These are phyloP conservation scores for Candida manassasensis DNA, from an alignment of 805 yeast genomes.

Conservation along the genomic window DNA sequence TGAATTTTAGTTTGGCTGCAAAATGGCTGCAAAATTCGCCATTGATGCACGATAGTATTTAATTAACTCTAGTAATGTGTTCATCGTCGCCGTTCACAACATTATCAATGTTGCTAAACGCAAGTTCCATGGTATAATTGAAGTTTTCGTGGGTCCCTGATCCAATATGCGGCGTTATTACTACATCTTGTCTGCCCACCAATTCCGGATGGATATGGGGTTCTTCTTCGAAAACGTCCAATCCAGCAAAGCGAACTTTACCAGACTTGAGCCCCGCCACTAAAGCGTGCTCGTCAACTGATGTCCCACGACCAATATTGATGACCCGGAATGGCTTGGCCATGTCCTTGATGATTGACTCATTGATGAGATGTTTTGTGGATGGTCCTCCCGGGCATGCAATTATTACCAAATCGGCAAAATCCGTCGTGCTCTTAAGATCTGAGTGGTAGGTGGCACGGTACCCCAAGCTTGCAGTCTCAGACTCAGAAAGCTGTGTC, in stretches of 20 bases:
- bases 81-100: slow-evolving; percentile 17
- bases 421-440: slow-evolving; percentile 28
- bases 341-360: slow-evolving; percentile 41
- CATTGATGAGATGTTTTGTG: slow-evolving; percentile 53
- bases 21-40: background rate
- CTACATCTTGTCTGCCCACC: slow-evolving; percentile 55
- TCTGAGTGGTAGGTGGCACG: slow-evolving; percentile 37
- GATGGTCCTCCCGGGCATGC: slow-evolving; percentile 62
- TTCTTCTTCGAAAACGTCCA: slow-evolving; percentile 70
- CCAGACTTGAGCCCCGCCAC: slow-evolving; percentile 57
- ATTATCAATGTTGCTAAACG: slow-evolving; percentile 51
- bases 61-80: slow-evolving; percentile 9
- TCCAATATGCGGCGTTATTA: slow-evolving; percentile 69
- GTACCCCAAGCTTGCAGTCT: slow-evolving; percentile 38
- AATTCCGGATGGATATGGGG: slow-evolving; percentile 52
- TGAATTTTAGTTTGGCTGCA: slow-evolving; percentile 1
- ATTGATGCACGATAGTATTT: background rate
- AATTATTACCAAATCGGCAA: slow-evolving; percentile 58
- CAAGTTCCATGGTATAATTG: slow-evolving; percentile 44
- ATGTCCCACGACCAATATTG: slow-evolving; percentile 72
- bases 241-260: slow-evolving; percentile 59
- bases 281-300: slow-evolving; percentile 61
- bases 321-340: slow-evolving; percentile 57
- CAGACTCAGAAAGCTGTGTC: slow-evolving; percentile 31
- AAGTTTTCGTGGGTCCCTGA: slow-evolving; percentile 58